These are phyloP conservation scores for Pulveroboletus sp. DNA, from an alignment of 768 basidiomycete species.

Conservation along the genomic window DNA sequence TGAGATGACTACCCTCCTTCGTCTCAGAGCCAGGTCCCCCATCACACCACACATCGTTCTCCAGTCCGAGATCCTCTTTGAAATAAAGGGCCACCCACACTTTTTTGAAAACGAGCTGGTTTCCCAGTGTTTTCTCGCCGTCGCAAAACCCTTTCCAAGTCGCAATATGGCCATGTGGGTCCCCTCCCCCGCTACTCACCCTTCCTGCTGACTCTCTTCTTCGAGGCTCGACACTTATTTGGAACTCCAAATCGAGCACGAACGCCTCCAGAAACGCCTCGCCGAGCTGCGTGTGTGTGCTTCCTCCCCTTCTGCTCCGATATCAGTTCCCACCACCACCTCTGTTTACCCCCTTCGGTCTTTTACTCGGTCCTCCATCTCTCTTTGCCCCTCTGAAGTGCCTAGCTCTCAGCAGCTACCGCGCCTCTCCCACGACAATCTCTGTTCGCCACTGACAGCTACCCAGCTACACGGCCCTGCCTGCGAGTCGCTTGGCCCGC, in stretches of 20 bases:
- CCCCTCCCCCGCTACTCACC: not conserved
- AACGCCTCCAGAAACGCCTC: constrained; percentile 66
- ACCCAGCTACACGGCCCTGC: constrained; percentile 9
- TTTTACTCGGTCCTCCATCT: constrained; percentile 19
- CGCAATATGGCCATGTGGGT: constrained; percentile 68
- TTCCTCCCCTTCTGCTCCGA: constrained; percentile 15
- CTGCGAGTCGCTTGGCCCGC: constrained; percentile 21
- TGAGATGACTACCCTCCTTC: constrained; percentile 58
- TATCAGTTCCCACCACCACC: constrained; percentile 13
- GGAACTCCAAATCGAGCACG: constrained; percentile 88
- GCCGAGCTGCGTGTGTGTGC: constrained; percentile 37
- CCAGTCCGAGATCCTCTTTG: constrained; percentile 59
- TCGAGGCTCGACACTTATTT: constrained; percentile 67
- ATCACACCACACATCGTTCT: constrained; percentile 22
- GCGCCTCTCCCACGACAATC: constrained; percentile 14
- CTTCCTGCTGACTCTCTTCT: constrained; percentile 1
- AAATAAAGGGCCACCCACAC: constrained; percentile 66
- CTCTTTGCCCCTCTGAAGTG: constrained; percentile 8
- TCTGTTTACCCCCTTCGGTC: constrained; percentile 29
- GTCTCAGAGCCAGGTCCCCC: constrained; percentile 51
- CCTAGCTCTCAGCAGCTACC: constrained; percentile 18
- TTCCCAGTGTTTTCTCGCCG: constrained; percentile 67
- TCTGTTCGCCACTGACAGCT: constrained; percentile 4
- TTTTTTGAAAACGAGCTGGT: constrained; percentile 36
- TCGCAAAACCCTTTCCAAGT: constrained; percentile 76